Conservation (phyloP, 73 alveolate species). For the Breviolum minutum region DNA sequence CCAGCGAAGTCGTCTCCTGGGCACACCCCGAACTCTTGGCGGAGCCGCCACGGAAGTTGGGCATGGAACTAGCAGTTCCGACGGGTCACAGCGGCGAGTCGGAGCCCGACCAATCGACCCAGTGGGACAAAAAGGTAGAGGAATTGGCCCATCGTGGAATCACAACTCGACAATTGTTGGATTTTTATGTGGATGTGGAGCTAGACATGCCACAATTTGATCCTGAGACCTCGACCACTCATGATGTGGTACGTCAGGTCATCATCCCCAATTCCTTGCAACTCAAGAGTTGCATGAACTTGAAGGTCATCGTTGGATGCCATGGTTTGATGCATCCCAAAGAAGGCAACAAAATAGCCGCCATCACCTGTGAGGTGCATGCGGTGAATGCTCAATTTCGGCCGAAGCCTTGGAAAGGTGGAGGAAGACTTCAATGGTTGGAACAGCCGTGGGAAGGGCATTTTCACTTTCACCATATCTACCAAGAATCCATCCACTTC, state of each 20-base stretch:
- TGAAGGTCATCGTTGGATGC: neutral
- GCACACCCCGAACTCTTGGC: neutral
- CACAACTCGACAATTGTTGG: slow-evolving; percentile 3
- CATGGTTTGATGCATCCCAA: neutral
- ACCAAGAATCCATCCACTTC: slow-evolving; percentile 8
- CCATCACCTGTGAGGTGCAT: too few species aligned
- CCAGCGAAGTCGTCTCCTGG: neutral
- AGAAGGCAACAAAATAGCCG: too few species aligned
- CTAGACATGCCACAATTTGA: slow-evolving; percentile 14
- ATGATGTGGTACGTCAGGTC: slow-evolving; percentile 29
- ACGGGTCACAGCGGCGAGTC: neutral
- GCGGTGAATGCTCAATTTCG: too few species aligned
- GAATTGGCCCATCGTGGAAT: slow-evolving; percentile 1
- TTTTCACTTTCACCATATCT: neutral
- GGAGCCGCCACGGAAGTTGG: neutral
- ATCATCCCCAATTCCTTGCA: slow-evolving; percentile 7
- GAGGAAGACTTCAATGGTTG: neutral
- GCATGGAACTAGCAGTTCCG: neutral
- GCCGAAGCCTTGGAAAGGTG: slow-evolving; percentile 34
- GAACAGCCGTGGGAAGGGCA: neutral
- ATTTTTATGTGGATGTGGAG: slow-evolving; percentile 13
- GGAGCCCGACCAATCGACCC: neutral
- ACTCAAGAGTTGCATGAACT: neutral
- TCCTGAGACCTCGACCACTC: slow-evolving; percentile 3
- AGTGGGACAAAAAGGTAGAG: slow-evolving; percentile 11